A percentile compares a stretch with the other conserved stretches of the same genome.
Conservation (phyloP, 345 rosid genomes). For the Balakata baccata region DNA sequence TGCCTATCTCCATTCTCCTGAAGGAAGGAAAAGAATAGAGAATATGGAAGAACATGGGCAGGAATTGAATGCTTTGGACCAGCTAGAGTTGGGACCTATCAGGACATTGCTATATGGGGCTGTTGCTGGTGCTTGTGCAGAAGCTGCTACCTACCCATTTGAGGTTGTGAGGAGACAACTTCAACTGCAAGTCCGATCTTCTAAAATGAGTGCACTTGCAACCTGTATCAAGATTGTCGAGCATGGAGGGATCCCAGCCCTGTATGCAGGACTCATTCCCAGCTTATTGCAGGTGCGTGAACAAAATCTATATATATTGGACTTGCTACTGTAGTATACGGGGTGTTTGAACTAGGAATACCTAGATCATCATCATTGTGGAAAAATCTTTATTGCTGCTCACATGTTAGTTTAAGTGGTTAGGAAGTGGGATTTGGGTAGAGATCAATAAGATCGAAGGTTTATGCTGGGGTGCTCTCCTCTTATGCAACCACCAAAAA, state of each 20-base stretch:
- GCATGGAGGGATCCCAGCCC: slow-evolving; percentile 65
- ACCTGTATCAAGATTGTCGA: slow-evolving; percentile 58
- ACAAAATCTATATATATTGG: not conserved
- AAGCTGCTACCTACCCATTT: slow-evolving; percentile 73
- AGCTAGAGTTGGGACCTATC: slow-evolving; percentile 70
- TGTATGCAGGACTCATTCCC: slow-evolving; percentile 68
- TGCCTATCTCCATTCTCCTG: slow-evolving; percentile 57
- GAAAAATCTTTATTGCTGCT: not conserved
- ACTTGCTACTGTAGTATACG: not conserved
- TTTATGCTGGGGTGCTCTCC: not conserved
- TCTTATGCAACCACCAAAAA: not conserved
- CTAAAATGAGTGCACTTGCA: slow-evolving; percentile 53
- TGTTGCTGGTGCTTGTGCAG: slow-evolving; percentile 73
- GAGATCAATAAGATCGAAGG: not conserved
- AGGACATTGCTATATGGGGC: slow-evolving; percentile 71
- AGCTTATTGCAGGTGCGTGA: slow-evolving; percentile 64
- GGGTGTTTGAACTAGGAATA: not conserved
- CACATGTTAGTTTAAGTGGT: not conserved
- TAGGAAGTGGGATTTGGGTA: not conserved
- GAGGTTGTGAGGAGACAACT: slow-evolving; percentile 72
- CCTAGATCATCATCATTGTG: not conserved
- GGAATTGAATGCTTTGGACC: slow-evolving; percentile 61
- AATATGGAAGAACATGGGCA: slow-evolving; percentile 50
- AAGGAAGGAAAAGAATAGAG: slow-evolving; percentile 58
- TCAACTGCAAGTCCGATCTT: slow-evolving; percentile 60